Base-by-base conservation (phyloP, 768 basidiomycete genomes). In the Dentipellis sp. region DNA sequence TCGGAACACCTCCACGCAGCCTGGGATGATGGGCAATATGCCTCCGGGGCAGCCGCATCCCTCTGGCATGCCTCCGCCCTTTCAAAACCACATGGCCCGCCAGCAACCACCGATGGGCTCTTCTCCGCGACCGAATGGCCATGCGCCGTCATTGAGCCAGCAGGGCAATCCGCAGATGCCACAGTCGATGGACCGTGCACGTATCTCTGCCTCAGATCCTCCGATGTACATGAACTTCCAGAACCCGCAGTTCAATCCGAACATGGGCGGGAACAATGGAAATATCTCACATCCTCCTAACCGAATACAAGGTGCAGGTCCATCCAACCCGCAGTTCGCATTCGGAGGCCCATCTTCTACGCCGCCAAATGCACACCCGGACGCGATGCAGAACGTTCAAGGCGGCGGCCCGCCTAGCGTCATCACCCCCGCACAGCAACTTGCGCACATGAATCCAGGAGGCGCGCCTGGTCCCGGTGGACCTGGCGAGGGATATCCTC, bases 351-450 rank as follows among this genome's bases (percentile, higher is more conserved):
- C 72, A 29, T 70, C 77, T 2, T 69, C 83, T 5, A 75, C 76
- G 4, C 72, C 85, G 22, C 80, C 79, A 51, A 76, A 74, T 47
- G 53, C 58, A 42, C 71, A 77, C 58, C 59, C 67, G 22, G 82
- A 80, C 54, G 71, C 78, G 55, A 60, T 72, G 12, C 78, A 75
- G 57, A 58, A 73, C n/a, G 72, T 75, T 16, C 42, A n/a, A n/a
- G 22, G 48, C 16, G 48, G 22, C 19, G 17, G 48, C 14, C 29
- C 48, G 14, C 22, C 48, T 56, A 60, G 71, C 16, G 62, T 76
- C 29, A 65, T 75, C 11, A 86, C 84, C 0, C 83, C 86, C 2
- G 82, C 83, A 2, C 85, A 88, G 63, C 78, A 81, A 55, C 76
- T 78, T 58, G 79, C 79, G 55, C 75, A 81, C 63, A 81, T 83